These are phyloP conservation scores for Penicillium sp. DNA, from an alignment of 2,329 filamentous ascomycete species.

Conservation along the genomic window DNA sequence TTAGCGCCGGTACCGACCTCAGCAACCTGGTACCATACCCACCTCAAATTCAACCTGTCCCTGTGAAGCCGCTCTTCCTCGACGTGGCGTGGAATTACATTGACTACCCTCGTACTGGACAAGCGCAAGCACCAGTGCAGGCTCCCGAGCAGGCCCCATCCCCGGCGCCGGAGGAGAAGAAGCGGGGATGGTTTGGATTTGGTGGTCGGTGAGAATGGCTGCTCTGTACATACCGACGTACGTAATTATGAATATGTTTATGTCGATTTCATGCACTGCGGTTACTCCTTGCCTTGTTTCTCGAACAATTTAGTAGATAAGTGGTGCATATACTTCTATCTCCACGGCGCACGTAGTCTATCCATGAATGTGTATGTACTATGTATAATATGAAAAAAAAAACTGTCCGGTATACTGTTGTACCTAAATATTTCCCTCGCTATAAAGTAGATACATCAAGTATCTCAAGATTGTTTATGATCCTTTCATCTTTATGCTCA, in stretches of 20 bases:
- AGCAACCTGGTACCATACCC: conserved; percentile 84
- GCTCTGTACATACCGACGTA: not conserved
- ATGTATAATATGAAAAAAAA: too few relatives aligned
- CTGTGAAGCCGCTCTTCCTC: conserved; percentile 93
- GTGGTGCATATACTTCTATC: not conserved
- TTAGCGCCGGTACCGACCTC: conserved; percentile 73
- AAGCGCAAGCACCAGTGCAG: conserved; percentile 32
- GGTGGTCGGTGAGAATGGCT: conserved; percentile 45
- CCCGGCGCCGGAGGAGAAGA: conserved; percentile 46
- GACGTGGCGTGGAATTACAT: conserved; percentile 99
- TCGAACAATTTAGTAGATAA: not conserved
- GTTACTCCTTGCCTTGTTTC: not conserved
- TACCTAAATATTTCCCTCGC: not conserved
- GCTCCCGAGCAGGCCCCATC: conserved; percentile 1
- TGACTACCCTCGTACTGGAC: conserved; percentile 69
- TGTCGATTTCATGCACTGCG: not conserved
- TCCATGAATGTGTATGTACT: not conserved
- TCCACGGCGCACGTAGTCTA: not conserved
- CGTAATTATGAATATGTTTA: conserved; percentile 2
- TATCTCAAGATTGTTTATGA: not conserved
- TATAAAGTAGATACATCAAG: not conserved
- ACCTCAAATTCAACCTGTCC: conserved; percentile 77
- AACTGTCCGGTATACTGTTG: not conserved
- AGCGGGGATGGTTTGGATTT: conserved; percentile 79
- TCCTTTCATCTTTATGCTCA: not conserved